These are phyloP conservation scores for Lachnellula willkommii DNA, from an alignment of 2,329 filamentous ascomycete species.

Conservation along the genomic window DNA sequence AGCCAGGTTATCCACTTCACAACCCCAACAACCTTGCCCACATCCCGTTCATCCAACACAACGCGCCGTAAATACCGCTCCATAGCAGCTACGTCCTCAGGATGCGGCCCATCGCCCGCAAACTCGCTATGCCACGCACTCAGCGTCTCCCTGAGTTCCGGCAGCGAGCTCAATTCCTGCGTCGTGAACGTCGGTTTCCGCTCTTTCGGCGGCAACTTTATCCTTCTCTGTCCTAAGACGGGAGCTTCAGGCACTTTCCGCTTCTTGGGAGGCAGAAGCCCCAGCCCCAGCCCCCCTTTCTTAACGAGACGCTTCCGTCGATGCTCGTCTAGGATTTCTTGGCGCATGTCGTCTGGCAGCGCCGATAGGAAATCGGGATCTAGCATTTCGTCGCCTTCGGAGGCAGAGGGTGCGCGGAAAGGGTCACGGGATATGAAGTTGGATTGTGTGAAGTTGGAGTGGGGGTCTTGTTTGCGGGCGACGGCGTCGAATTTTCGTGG, in stretches of 20 bases:
- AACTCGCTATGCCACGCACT: conserved; percentile 73
- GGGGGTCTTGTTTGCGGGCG: conserved; percentile 39
- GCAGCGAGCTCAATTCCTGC: conserved; percentile 45
- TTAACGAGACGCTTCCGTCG: conserved; percentile 55
- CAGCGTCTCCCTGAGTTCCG: conserved; percentile 69
- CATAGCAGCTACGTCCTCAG: conserved; percentile 70
- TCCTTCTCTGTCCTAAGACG: conserved; percentile 26
- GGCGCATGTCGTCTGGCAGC: conserved; percentile 72
- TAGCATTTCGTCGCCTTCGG: conserved; percentile 16
- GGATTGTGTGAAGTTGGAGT: conserved; percentile 64
- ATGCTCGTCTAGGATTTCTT: conserved; percentile 74
- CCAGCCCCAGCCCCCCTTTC: conserved; percentile 46
- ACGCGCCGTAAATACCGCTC: conserved; percentile 68
- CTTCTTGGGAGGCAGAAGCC: conserved; percentile 31
- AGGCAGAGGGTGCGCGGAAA: conserved; percentile 22
- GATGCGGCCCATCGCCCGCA: conserved; percentile 67
- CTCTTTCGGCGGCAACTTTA: conserved; percentile 44
- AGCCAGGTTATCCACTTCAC: conserved; percentile 62
- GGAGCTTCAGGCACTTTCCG: conserved; percentile 16
- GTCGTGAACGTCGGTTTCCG: conserved; percentile 58
- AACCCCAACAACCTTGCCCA: conserved; percentile 67
- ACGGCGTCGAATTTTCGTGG: conserved; percentile 31
- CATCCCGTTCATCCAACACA: conserved; percentile 68
- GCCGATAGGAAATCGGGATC: conserved; percentile 69
- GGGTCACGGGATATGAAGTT: conserved; percentile 53